phyloP scores from a whole-genome alignment of 768 basidiomycete species.

The Cystofilobasidium capitatum region DNA sequence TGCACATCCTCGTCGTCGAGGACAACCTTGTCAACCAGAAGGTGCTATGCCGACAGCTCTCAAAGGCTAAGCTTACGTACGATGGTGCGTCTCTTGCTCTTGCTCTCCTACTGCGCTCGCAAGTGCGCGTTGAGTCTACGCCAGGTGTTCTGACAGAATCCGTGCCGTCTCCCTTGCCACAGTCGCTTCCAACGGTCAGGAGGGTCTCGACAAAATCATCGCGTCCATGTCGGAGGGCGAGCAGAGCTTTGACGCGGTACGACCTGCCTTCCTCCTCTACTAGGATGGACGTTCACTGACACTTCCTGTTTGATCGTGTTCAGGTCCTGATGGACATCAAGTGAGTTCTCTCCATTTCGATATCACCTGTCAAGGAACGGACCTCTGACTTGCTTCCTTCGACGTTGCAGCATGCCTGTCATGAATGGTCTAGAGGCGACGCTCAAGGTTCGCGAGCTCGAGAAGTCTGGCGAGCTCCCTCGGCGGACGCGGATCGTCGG shows the following conservation, averaged over 20 bases:
- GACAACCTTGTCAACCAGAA: constrained; percentile 22
- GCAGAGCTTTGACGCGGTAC: neutral
- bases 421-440: constrained; percentile 30
- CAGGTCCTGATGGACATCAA: constrained; percentile 11
- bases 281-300: neutral
- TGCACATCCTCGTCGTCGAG: constrained; percentile 20
- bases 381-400: neutral
- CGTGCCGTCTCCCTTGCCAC: neutral
- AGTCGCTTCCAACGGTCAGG: neutral
- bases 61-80: neutral
- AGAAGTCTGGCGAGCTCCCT: constrained; percentile 12
- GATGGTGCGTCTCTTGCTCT: neutral
- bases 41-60: neutral
- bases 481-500: constrained; percentile 24
- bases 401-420: constrained; percentile 23
- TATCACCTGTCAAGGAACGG: neutral
- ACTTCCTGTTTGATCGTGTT: neutral
- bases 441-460: constrained; percentile 25
- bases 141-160: neutral
- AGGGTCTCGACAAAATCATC: neutral
- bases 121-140: neutral
- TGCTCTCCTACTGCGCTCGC: neutral
- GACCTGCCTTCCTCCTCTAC: neutral
- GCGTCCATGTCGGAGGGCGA: neutral
- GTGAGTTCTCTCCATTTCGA: neutral